Percentiles rank a stretch among this genome's conserved stretches.
These are phyloP conservation scores for Saksenaea oblongispora DNA, from an alignment of 371 early-diverging fungal genomes.

Conservation along the genomic window DNA sequence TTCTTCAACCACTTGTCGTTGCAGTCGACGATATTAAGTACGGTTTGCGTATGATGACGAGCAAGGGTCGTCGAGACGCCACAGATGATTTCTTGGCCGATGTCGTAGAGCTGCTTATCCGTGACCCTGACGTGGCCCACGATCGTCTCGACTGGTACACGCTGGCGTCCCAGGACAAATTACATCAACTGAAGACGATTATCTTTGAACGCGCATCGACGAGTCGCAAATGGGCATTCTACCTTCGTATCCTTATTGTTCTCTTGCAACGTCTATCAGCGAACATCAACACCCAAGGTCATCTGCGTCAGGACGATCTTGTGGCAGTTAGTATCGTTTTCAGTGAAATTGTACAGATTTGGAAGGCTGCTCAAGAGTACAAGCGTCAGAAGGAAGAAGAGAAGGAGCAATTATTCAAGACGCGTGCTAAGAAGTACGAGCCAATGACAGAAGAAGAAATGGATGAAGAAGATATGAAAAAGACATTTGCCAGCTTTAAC, in stretches of 20 bases:
- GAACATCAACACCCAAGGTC: constrained; percentile 56
- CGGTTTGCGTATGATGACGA: constrained; percentile 68
- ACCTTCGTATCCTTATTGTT: constrained; percentile 62
- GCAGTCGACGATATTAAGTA: constrained; percentile 78
- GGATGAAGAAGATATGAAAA: constrained; percentile 69
- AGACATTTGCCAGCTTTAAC: constrained; percentile 79
- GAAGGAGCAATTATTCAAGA: constrained; percentile 75
- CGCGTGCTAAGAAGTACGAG: constrained; percentile 65
- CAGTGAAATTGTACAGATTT: constrained; percentile 68
- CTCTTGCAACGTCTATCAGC: constrained; percentile 59
- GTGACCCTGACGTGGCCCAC: constrained; percentile 42
- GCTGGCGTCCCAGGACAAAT: constrained; percentile 45
- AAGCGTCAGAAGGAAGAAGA: constrained; percentile 68
- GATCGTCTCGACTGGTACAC: constrained; percentile 44
- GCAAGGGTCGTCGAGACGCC: constrained; percentile 26
- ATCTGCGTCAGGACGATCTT: constrained; percentile 51
- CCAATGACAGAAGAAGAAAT: constrained; percentile 72
- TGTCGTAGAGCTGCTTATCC: constrained; percentile 48
- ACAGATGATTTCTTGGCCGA: constrained; percentile 36
- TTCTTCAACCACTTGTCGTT: constrained; percentile 73
- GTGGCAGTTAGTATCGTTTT: constrained; percentile 57
- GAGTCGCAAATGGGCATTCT: constrained; percentile 61
- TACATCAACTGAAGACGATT: constrained; percentile 46
- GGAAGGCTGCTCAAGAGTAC: constrained; percentile 73
- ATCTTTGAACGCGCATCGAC: constrained; percentile 56